phyloP scores from a whole-genome alignment of 1,284 basidiomycete genomes.

The Cutaneotrichosporon sp. region DNA sequence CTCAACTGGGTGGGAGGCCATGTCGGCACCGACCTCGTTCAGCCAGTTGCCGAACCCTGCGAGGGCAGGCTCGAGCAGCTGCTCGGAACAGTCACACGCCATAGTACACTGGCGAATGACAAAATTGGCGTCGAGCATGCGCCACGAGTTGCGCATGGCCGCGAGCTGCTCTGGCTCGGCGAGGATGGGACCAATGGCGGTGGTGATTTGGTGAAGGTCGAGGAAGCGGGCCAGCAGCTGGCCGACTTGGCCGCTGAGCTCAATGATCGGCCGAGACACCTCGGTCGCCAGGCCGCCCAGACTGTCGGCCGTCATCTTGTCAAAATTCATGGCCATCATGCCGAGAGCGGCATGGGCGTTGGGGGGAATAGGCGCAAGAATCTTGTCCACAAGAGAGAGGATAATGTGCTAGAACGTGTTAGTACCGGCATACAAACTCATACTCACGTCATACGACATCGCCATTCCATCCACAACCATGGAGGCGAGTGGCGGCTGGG shows the following conservation, averaged over 20 bases:
- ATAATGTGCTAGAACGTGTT: conserved; percentile 32
- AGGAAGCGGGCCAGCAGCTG: conserved; percentile 42
- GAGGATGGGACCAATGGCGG: conserved; percentile 40
- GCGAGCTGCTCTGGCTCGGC: conserved; percentile 30
- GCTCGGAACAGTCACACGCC: conserved; percentile 32
- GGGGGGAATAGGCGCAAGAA: conserved; percentile 25
- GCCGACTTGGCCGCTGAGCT: conserved; percentile 35
- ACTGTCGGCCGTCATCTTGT: conserved; percentile 34
- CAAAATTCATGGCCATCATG: conserved; percentile 33
- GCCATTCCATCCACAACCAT: conserved; percentile 23
- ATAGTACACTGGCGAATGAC: conserved; percentile 40
- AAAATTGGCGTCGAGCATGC: conserved; percentile 29
- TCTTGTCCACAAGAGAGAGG: conserved; percentile 31
- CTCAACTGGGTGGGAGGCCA: conserved; percentile 16
- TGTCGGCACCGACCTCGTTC: conserved; percentile 20
- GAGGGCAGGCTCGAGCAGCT: conserved; percentile 29
- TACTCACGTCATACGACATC: conserved; percentile 20
- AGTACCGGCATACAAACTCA: not conserved
- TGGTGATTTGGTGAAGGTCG: conserved; percentile 40
- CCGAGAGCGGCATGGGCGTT: conserved; percentile 27
- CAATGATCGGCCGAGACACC: conserved; percentile 34
- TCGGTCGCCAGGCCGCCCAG: conserved; percentile 26
- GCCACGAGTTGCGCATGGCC: conserved; percentile 41
- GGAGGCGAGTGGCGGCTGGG: conserved; percentile 24
- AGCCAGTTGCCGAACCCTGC: conserved; percentile 36